A percentile compares a stretch with the other conserved stretches of the same genome.
Conservation (phyloP, 164 flowering plant genomes). For the Aristolochia contorta region DNA sequence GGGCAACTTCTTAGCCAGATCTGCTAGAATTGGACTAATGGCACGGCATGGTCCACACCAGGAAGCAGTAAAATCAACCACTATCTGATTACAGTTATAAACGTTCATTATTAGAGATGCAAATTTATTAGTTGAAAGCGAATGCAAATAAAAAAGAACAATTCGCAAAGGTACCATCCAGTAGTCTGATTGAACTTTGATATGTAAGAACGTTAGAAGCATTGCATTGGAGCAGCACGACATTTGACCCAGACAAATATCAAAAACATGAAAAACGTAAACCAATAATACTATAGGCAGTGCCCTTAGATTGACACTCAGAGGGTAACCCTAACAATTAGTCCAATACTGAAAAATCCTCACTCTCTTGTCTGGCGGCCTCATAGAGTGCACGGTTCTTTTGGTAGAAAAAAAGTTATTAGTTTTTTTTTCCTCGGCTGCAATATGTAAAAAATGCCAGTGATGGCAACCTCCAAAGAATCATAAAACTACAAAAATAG, state of each 20-base stretch:
- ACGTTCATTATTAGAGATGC: not conserved
- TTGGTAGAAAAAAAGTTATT: too few relatives aligned
- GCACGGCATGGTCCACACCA: constrained; percentile 89
- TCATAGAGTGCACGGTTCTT: too few relatives aligned
- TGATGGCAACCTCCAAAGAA: too few relatives aligned
- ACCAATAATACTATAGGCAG: too few relatives aligned
- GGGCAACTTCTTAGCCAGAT: constrained; percentile 52
- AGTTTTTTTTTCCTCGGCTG: too few relatives aligned
- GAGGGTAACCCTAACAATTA: too few relatives aligned
- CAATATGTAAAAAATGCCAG: too few relatives aligned
- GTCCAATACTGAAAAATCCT: too few relatives aligned
- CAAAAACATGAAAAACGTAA: not conserved
- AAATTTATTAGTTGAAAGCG: not conserved
- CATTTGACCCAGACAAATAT: not conserved
- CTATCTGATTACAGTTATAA: constrained; percentile 33
- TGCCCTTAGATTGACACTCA: too few relatives aligned
- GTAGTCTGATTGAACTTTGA: not conserved
- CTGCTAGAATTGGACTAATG: constrained; percentile 53
- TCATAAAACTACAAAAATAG: too few relatives aligned
- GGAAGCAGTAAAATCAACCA: constrained; percentile 83
- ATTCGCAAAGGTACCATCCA: not conserved
- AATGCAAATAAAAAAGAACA: not conserved
- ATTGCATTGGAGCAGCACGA: not conserved
- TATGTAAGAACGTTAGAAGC: too few relatives aligned
- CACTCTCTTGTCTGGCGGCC: too few relatives aligned